Conservation (phyloP, 371 early-diverging fungal genomes). For the Chytridiales sp. region DNA sequence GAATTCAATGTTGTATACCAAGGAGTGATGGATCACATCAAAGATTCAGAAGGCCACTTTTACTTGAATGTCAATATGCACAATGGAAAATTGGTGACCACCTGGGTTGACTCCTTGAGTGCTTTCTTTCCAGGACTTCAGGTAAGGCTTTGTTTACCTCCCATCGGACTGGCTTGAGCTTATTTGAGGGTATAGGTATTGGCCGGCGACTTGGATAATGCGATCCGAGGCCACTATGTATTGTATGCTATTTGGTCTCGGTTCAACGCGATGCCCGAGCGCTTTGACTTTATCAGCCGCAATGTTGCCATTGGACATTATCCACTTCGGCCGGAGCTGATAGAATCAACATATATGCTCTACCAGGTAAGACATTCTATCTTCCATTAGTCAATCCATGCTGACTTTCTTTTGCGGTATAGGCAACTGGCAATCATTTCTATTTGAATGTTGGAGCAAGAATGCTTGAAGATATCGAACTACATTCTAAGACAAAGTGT, state of each 20-base stretch:
- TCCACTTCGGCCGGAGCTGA: conserved; percentile 90
- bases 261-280: conserved; percentile 83
- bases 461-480: conserved; percentile 77
- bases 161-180: background rate
- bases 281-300: conserved; percentile 70
- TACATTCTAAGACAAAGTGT: conserved; percentile 68
- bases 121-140: conserved; percentile 94
- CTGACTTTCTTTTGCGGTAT: background rate
- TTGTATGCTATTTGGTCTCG: conserved; percentile 84
- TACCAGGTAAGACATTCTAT: conserved; percentile 59
- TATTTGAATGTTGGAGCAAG: conserved; percentile 88
- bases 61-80: conserved; percentile 85
- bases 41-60: conserved; percentile 73
- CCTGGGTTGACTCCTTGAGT: conserved; percentile 88
- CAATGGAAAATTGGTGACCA: conserved; percentile 61
- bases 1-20: conserved; percentile 82
- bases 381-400: background rate
- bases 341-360: conserved; percentile 90
- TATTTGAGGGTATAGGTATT: conserved; percentile 51
- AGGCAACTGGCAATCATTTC: conserved; percentile 87
- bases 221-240: conserved; percentile 76
- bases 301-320: conserved; percentile 67
- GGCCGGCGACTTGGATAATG: conserved; percentile 80
- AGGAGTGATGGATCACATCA: conserved; percentile 61
- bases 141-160: conserved; percentile 31